These are phyloP conservation scores for Euryodendron excelsum DNA, from an alignment of 148 eudicot species.

Conservation along the genomic window DNA sequence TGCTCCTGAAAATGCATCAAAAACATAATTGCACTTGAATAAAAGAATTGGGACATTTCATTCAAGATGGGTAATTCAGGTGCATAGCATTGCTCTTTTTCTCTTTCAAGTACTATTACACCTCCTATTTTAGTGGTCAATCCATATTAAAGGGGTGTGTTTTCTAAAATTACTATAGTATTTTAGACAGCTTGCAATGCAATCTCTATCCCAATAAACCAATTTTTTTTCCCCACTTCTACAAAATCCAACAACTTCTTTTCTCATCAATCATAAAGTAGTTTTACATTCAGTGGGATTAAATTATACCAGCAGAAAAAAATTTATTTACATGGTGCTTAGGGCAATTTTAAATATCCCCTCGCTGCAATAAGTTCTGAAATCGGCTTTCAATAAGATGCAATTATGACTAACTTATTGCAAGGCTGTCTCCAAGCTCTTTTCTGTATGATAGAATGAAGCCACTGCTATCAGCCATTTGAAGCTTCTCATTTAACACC, in stretches of 20 bases:
- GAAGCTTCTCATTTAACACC: slow-evolving; percentile 75
- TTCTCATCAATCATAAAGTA: background rate
- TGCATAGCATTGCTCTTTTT: background rate
- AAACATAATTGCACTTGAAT: background rate
- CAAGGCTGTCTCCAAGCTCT: slow-evolving; percentile 50
- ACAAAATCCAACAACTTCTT: background rate
- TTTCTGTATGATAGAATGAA: slow-evolving; percentile 46
- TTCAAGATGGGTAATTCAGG: background rate
- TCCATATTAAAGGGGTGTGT: background rate
- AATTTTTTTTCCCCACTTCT: background rate
- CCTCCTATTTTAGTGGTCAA: background rate
- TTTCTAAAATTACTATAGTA: background rate
- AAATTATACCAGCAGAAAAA: background rate
- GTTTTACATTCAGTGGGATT: background rate
- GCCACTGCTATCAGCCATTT: slow-evolving; percentile 49
- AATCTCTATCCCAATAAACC: background rate
- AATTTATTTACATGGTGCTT: background rate
- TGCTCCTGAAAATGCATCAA: background rate
- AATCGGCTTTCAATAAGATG: background rate
- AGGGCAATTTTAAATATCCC: background rate
- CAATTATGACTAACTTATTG: slow-evolving; percentile 24
- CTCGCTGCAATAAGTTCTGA: background rate
- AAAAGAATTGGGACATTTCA: background rate
- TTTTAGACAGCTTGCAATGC: background rate
- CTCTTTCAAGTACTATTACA: background rate